Conservation (phyloP, 352 stramenopile genomes). For the Globisporangium parvum region DNA sequence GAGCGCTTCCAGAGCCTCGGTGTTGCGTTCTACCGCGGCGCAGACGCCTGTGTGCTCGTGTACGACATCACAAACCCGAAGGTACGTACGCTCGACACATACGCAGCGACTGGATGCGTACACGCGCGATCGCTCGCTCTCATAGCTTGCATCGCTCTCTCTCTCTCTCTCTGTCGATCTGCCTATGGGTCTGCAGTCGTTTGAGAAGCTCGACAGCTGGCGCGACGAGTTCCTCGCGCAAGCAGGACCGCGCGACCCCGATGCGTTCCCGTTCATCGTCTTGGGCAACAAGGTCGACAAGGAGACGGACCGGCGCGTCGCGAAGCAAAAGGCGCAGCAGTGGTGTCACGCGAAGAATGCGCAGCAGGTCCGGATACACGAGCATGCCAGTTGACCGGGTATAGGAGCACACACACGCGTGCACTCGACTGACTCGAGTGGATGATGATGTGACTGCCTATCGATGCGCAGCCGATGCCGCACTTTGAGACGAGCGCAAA, state of each 20-base stretch:
- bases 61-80: conserved; percentile 99
- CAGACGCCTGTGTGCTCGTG: conserved; percentile 97
- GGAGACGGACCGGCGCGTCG: conserved; percentile 82
- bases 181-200: conserved; percentile 56
- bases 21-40: conserved; percentile 97
- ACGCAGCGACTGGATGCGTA: not conserved
- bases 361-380: conserved; percentile 20
- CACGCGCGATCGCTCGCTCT: not conserved
- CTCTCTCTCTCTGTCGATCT: not conserved
- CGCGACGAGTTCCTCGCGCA: conserved; percentile 96
- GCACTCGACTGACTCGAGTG: not conserved
- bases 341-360: conserved; percentile 90
- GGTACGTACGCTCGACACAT: conserved; percentile 16
- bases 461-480: conserved; percentile 71
- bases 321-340: conserved; percentile 86
- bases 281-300: conserved; percentile 99
- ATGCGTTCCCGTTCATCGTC: conserved; percentile 97
- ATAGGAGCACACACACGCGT: not conserved
- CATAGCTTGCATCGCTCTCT: too few species aligned
- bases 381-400: too few species aligned
- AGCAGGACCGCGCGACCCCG: conserved; percentile 82
- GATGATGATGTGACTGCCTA: not conserved
- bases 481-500: conserved; percentile 99
- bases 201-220: conserved; percentile 98
- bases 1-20: conserved; percentile 98